Conservation (phyloP, 208 protist species). For the Naegleria fowleri region DNA sequence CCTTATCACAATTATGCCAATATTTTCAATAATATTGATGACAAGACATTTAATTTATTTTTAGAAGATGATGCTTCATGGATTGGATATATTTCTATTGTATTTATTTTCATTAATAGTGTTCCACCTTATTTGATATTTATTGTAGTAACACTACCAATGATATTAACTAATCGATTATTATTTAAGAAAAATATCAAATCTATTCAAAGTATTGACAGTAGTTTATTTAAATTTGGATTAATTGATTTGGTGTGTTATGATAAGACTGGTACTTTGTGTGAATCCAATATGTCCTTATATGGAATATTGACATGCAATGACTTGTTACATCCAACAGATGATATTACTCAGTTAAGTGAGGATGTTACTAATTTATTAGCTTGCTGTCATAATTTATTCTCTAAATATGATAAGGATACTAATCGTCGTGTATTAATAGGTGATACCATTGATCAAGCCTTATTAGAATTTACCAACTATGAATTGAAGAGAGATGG, state of each 20-base stretch:
- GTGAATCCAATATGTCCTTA: neutral
- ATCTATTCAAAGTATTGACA: neutral
- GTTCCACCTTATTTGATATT: constrained; percentile 13
- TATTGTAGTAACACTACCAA: neutral
- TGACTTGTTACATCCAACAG: neutral
- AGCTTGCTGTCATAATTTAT: constrained; percentile 3
- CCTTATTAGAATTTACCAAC: neutral
- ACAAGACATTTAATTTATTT: neutral
- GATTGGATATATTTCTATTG: neutral
- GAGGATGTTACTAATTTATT: neutral
- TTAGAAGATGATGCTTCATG: neutral
- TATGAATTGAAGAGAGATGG: neutral
- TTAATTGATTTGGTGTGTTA: constrained; percentile 17
- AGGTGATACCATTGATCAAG: neutral
- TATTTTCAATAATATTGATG: neutral
- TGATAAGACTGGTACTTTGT: constrained; percentile 20
- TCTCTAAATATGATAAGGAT: neutral
- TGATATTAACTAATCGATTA: neutral
- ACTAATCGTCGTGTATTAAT: neutral
- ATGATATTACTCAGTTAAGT: neutral
- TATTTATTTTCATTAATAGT: neutral
- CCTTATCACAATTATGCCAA: neutral
- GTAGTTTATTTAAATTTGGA: neutral
- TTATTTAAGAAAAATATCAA: neutral
- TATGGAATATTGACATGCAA: neutral